Evolutionary conservation across 2,329 filamentous ascomycete genomes (phyloP), one percentile per base, ranked within the genome.

Genomic region (Pyrenophora seminiperda): DNA sequence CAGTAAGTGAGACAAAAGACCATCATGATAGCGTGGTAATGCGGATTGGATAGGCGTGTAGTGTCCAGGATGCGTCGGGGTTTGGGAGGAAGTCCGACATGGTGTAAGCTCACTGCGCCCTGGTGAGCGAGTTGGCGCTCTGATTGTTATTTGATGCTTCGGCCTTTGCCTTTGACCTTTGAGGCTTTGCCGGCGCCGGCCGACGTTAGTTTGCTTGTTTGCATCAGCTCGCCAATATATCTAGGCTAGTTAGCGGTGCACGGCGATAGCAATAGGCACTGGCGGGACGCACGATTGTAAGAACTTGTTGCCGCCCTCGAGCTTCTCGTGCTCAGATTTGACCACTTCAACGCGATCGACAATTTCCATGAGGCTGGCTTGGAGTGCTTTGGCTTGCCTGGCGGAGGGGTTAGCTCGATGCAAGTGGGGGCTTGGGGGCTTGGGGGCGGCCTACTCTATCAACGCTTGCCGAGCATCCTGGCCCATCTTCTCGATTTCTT

Each of bases 271-370:
- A 33, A 13, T 4, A 38, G 19, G 17, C 7, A 13, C 5, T 14
- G 14, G 31, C 18, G 27, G 20, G n/a, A 11, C 77, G 47, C 67
- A 80, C 78, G 78, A 80, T 74, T 97, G 93, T 39, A 99, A 77
- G 69, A 97, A 97, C 67, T 91, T 93, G 81, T 99, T 99, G 73
- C 97, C 92, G 73, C 83, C 94, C 74, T 97, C 92, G 46, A 99
- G 85, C 75, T 96, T 97, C 76, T 97, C 91, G 70, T 99, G 92
- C 70, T 97, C 93, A 63, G 89, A 88, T 73, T 91, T 90, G 58
- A 97, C 92, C 22, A 90, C 90, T 70, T 99, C 94, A 71, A 97
- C 95, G 42, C 91, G 89, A 74, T 96, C 90, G 60, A 96, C 91
- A 34, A 97, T 88, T 56, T 88, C 90, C 54, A 95, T 81, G 27